A percentile compares a stretch with the other conserved stretches of the same genome.
phyloP scores from a whole-genome alignment of 225 moss, liverwort and hornwort species.

The Polytrichum commune region DNA sequence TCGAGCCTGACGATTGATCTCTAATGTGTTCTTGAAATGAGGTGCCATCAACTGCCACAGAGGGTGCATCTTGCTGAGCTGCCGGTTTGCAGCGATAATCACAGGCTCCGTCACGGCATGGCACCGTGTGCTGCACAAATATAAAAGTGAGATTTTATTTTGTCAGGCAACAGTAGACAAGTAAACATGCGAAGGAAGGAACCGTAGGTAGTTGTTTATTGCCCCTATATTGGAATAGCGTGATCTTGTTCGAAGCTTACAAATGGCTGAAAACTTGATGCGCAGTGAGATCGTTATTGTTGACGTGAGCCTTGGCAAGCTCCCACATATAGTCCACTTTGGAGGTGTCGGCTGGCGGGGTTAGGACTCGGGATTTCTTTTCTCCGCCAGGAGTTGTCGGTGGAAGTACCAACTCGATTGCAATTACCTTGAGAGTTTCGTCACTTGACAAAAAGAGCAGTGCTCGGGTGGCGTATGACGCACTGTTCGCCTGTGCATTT shows the following conservation, averaged over 20 bases:
- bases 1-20: conserved; percentile 48
- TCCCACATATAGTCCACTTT: conserved; percentile 34
- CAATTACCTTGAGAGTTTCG: conserved; percentile 30
- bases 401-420: conserved; percentile 45
- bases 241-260: conserved; percentile 19
- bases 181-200: not conserved
- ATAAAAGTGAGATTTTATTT: not conserved
- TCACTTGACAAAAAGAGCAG: conserved; percentile 34
- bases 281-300: conserved; percentile 37
- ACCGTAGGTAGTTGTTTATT: too few relatives aligned
- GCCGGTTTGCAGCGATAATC: conserved; percentile 39
- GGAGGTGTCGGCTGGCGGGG: conserved; percentile 23
- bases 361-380: conserved; percentile 27
- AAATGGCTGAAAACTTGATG: conserved; percentile 63
- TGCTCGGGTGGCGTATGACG: conserved; percentile 50
- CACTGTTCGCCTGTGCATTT: conserved; percentile 28
- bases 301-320: conserved; percentile 47
- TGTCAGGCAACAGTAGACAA: not conserved
- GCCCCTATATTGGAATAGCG: not conserved
- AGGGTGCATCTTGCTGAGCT: conserved; percentile 55
- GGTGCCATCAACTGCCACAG: conserved; percentile 49
- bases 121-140: conserved; percentile 20
- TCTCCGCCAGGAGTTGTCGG: conserved; percentile 3
- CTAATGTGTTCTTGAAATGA: conserved; percentile 40
- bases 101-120: conserved; percentile 49